A percentile compares a stretch with the other conserved stretches of the same genome.
phyloP scores from a whole-genome alignment of 2,329 filamentous ascomycete species.

The Immersiporthe knoxdaviesiana region DNA sequence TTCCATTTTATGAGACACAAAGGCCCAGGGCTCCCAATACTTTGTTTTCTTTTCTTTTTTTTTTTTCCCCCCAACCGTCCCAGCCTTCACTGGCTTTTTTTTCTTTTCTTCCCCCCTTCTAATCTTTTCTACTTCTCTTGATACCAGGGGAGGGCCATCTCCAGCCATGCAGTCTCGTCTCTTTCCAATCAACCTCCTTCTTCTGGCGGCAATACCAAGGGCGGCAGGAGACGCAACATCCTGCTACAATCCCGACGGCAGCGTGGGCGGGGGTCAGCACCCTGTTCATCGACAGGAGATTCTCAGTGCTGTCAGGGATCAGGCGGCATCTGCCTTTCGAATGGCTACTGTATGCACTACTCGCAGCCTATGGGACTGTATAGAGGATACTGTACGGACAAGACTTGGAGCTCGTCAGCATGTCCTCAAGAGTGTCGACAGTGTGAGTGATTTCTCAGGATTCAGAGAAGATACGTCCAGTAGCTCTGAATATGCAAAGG shows the following conservation, averaged over 20 bases:
- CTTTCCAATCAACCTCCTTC: background rate
- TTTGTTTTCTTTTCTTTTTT: no score
- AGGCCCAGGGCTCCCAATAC: background rate
- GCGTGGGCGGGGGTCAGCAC: background rate
- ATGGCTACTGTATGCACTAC: conserved; percentile 19
- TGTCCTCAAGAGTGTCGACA: conserved; percentile 9
- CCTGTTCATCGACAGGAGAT: conserved; percentile 12
- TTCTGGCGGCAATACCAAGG: background rate
- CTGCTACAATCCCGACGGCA: conserved; percentile 12
- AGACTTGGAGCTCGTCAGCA: conserved; percentile 5
- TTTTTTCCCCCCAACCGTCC: background rate
- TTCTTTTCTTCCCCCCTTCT: no score
- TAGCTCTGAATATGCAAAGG: no score
- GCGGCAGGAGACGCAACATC: background rate
- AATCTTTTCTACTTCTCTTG: no score
- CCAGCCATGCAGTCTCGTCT: background rate
- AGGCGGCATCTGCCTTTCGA: conserved; percentile 17
- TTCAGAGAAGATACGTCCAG: background rate
- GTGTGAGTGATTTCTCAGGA: background rate
- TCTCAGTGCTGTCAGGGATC: conserved; percentile 10
- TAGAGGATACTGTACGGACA: conserved; percentile 16
- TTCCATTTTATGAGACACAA: background rate
- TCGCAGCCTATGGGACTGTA: conserved; percentile 15
- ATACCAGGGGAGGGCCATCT: no score
- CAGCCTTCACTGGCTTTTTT: background rate